Evolutionary conservation across 305 asterid species (phyloP).

Genomic region (Fraxinus latifolia): DNA sequence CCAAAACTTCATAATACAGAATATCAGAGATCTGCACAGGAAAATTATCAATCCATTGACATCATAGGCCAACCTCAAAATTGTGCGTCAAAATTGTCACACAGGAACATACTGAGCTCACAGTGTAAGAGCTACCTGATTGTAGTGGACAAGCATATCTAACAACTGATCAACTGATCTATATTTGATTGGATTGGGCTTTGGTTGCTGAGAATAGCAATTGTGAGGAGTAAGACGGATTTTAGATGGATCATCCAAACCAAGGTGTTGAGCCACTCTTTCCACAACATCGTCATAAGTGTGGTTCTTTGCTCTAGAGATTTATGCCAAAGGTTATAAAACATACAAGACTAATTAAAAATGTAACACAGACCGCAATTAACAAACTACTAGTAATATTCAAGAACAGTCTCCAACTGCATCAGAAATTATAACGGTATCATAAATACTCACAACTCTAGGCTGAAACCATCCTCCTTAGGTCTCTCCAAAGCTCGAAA

Average conservation of each 20-base stretch:
- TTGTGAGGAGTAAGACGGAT: conserved; percentile 50
- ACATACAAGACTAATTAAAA: background rate
- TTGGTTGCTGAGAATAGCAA: conserved; percentile 70
- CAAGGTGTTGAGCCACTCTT: conserved; percentile 34
- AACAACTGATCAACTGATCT: conserved; percentile 37
- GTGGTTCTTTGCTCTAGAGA: conserved; percentile 39
- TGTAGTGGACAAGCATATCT: conserved; percentile 48
- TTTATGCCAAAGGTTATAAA: background rate
- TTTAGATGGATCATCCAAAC: conserved; percentile 45
- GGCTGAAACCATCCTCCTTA: conserved; percentile 42
- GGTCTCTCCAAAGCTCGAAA: conserved; percentile 46
- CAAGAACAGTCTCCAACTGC: background rate
- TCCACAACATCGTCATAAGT: conserved; percentile 45
- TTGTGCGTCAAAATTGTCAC: background rate
- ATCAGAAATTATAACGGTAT: background rate
- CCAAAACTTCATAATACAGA: conserved; percentile 72
- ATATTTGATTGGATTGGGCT: conserved; percentile 51
- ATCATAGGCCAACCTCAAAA: conserved; percentile 14
- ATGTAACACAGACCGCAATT: conserved; percentile 1
- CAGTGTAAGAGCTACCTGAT: conserved; percentile 32
- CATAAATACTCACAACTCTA: conserved; percentile 38
- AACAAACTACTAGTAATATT: background rate
- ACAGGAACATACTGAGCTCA: background rate
- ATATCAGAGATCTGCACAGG: conserved; percentile 56
- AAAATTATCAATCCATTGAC: conserved; percentile 13